phyloP scores from a whole-genome alignment of 148 eudicot species.

The Rhododendron mucronatum region DNA sequence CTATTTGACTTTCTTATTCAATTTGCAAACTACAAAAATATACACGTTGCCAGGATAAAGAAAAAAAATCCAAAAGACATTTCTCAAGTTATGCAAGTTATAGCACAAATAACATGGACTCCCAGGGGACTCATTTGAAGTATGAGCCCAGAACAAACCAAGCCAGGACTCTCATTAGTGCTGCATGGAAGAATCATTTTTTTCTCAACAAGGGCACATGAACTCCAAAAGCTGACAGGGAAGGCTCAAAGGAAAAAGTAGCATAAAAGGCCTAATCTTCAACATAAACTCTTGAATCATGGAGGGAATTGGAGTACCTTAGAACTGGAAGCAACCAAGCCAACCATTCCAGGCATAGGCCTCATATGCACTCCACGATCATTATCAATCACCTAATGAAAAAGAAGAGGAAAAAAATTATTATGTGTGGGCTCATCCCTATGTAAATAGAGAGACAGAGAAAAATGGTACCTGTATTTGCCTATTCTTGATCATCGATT shows the following conservation, averaged over 20 bases:
- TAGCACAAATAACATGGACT: not conserved
- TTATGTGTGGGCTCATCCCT: not conserved
- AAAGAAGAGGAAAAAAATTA: not conserved
- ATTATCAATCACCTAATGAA: conserved; percentile 73
- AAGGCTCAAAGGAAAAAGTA: not conserved
- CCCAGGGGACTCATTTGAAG: not conserved
- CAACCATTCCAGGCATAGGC: conserved; percentile 98
- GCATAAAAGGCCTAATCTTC: not conserved
- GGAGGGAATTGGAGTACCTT: conserved; percentile 45
- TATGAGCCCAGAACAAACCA: not conserved
- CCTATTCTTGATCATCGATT: conserved; percentile 90
- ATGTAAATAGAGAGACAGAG: not conserved
- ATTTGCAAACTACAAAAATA: not conserved
- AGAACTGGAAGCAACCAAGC: conserved; percentile 50
- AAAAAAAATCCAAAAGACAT: not conserved
- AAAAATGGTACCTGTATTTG: conserved; percentile 63
- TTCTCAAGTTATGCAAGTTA: not conserved
- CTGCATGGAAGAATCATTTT: not conserved
- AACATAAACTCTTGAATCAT: not conserved
- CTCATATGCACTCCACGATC: conserved; percentile 93
- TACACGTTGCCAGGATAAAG: not conserved
- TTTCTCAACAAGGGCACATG: not conserved
- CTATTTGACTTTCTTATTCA: not conserved
- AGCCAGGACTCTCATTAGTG: not conserved
- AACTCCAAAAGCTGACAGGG: conserved; percentile 8